Conservation (phyloP, 805 yeast species). For the Nakazawaea sp. region DNA sequence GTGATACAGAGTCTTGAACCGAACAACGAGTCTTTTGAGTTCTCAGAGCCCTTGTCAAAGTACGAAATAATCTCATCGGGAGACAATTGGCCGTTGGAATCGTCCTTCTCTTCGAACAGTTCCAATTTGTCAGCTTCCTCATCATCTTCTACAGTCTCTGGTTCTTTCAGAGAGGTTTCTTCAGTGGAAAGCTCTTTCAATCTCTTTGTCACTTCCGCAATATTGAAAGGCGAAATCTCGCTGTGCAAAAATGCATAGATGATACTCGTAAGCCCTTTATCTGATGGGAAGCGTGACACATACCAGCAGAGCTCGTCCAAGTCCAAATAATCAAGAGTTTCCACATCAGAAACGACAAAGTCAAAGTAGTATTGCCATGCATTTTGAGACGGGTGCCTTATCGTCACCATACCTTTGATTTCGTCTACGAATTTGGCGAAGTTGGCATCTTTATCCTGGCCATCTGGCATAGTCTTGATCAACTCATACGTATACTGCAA, state of each 20-base stretch:
- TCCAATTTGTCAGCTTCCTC: slow-evolving; percentile 16
- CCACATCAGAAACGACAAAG: slow-evolving; percentile 49
- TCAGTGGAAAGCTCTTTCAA: slow-evolving; percentile 15
- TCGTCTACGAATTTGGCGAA: slow-evolving; percentile 41
- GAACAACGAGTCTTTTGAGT: slow-evolving; percentile 36
- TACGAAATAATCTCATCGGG: slow-evolving; percentile 32
- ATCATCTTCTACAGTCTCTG: slow-evolving; percentile 10
- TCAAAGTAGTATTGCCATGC: slow-evolving; percentile 76
- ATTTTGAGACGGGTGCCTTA: slow-evolving; percentile 49
- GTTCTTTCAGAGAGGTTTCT: background rate
- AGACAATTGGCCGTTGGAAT: slow-evolving; percentile 13
- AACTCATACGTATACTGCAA: slow-evolving; percentile 50
- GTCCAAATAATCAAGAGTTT: slow-evolving; percentile 42
- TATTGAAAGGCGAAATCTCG: slow-evolving; percentile 58
- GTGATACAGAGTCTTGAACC: slow-evolving; percentile 61
- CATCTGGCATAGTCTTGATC: slow-evolving; percentile 43
- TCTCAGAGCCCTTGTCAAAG: slow-evolving; percentile 31
- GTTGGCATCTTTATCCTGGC: slow-evolving; percentile 28
- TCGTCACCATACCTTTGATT: slow-evolving; percentile 67
- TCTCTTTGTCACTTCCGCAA: slow-evolving; percentile 18
- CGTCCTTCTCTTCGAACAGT: slow-evolving; percentile 8
- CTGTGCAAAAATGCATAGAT: slow-evolving; percentile 60
- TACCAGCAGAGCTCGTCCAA: slow-evolving; percentile 39
- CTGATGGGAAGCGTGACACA: slow-evolving; percentile 47
- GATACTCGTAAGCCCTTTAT: slow-evolving; percentile 49